Conservation (phyloP, 345 rosid species). For the Gossypium raimondii region DNA sequence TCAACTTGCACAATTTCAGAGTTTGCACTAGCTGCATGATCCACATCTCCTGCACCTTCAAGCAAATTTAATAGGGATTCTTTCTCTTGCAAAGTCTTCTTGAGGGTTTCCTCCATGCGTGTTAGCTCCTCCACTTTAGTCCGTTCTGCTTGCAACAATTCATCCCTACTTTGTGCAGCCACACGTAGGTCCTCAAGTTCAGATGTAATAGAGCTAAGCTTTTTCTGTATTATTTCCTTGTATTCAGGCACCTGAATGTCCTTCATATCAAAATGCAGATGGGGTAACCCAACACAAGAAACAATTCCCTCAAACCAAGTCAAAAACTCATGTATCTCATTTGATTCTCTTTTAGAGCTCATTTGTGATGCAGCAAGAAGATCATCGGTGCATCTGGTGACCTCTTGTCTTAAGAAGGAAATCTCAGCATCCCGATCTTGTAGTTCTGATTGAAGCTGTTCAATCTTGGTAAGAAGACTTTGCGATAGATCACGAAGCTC, state of each 20-base stretch:
- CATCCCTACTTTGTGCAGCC: constrained; percentile 54
- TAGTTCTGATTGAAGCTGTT: constrained; percentile 79
- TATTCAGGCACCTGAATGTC: constrained; percentile 32
- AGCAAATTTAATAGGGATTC: constrained; percentile 58
- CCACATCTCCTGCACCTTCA: constrained; percentile 39
- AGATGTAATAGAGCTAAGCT: constrained; percentile 47
- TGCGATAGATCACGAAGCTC: constrained; percentile 91
- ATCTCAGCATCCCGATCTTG: constrained; percentile 87
- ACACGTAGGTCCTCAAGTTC: constrained; percentile 53
- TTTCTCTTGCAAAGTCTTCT: constrained; percentile 59
- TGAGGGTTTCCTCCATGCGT: constrained; percentile 54
- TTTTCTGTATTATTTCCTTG: constrained; percentile 66
- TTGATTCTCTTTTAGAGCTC: constrained; percentile 46
- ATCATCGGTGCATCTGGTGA: constrained; percentile 87
- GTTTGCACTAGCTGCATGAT: constrained; percentile 28
- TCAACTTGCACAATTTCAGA: constrained; percentile 82
- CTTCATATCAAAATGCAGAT: constrained; percentile 36
- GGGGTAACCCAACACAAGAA: constrained; percentile 41
- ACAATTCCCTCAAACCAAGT: constrained; percentile 54
- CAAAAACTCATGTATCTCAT: constrained; percentile 53
- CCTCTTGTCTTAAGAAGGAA: constrained; percentile 96
- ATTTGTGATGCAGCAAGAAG: constrained; percentile 73
- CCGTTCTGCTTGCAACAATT: constrained; percentile 63
- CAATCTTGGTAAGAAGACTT: constrained; percentile 76
- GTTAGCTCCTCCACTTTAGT: constrained; percentile 66